phyloP scores from a whole-genome alignment of 2,329 filamentous ascomycete species.

The Colletotrichum musae region DNA sequence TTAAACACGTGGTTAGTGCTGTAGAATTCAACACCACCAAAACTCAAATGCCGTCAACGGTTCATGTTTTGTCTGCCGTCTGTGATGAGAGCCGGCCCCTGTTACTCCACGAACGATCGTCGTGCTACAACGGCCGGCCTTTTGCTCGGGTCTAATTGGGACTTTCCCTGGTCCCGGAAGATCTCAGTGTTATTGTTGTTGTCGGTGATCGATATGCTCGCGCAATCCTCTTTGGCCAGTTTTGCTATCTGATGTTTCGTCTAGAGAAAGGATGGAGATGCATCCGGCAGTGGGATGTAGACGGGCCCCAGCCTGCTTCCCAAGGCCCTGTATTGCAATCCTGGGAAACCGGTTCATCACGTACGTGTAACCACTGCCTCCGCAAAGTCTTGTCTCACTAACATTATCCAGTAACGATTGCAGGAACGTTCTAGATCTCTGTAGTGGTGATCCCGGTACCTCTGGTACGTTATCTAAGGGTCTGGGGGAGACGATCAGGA shows the following conservation, averaged over 20 bases:
- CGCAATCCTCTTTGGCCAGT: neutral
- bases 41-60: neutral
- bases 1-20: neutral
- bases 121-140: neutral
- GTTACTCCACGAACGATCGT: neutral
- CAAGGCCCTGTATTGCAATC: neutral
- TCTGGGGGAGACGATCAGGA: slow-evolving; percentile 19
- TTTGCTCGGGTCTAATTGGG: neutral
- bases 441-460: neutral
- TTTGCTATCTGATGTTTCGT: neutral
- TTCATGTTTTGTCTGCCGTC: neutral
- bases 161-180: neutral
- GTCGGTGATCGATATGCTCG: neutral
- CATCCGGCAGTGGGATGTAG: neutral
- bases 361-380: neutral
- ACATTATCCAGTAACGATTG: neutral
- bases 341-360: slow-evolving; percentile 1
- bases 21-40: neutral
- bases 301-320: neutral
- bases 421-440: slow-evolving; percentile 2
- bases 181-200: neutral
- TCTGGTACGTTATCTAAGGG: neutral
- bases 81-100: neutral
- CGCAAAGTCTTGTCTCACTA: neutral
- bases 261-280: slow-evolving; percentile 13